Base-by-base conservation (phyloP, 1,284 basidiomycete genomes). In the Psilocybe mexicana region DNA sequence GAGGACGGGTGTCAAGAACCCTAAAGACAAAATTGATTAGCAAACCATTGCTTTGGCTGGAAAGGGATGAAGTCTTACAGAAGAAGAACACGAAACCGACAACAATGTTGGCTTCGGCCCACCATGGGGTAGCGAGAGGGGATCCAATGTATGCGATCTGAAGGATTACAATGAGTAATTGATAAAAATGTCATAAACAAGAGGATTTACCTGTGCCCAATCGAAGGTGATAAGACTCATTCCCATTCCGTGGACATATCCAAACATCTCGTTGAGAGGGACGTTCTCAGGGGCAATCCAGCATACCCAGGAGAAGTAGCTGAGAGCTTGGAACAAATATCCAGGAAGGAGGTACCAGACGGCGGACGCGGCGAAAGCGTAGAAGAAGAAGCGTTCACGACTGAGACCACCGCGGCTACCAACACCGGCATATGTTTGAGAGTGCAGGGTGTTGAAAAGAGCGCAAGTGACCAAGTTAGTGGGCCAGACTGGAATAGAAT, bases 51-150 rank as follows among this genome's bases (percentile, higher is more conserved):
- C 64, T 48, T 59, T 52, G 30, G 28, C 11, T 44, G 33, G 14
- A 33, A 76, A 63, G 75, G 80, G 62, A 63, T 74, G 62, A 55
- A 76, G 86, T 6, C 30, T 6, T 33, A 33, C 30, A 90, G 74
- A 85, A 89, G 74, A 89, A 88, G 60, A 92, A 71, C 14, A 92
- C 70, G 69, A 96, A 96, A 1, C 92, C 93, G 43, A 76, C 79
- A 14, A 87, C 83, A 47, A 94, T 80, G 72, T 97, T 97, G 53
- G 89, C 91, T 67, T 87, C 86, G 2, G 87, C 86, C 87, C 87
- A 89, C 87, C 85, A 87, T 0, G 85, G 85, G 7, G 84, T 83
- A 6, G 82, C 78, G 43, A 85, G 77, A 38, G 87, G 87, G 53
- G 83, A 85, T 6, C 83, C 83, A 40, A 82, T 79, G 63, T 83